Evolutionary conservation across 225 moss, liverwort and hornwort genomes (phyloP), one percentile per base, ranked within the genome.

Genomic region (Neckera pumila): DNA sequence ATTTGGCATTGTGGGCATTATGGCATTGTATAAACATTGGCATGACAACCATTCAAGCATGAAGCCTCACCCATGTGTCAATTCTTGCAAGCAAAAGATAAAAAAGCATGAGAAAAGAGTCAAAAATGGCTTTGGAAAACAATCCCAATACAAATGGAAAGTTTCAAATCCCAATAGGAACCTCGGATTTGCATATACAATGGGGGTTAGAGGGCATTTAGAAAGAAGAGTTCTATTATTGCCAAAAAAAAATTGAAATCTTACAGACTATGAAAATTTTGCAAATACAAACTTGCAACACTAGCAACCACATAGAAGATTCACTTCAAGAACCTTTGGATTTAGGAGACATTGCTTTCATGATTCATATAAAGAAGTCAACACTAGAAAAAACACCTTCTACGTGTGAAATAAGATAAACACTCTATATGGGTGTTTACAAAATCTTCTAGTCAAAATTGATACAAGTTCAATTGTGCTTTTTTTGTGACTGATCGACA

Each of bases 381-480:
- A 43, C 1, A 72, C 16, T 71, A 26, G 16, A 20, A 71, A 42
- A 40, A 14, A 40, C 0, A 15, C 40, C 25, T 40, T 70, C 8
- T 33, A 70, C 4, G 0, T 71, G 3, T 70, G 9, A 42, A 71
- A 26, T 40, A 71, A 1, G 2, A 23, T 1, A 70, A 70, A 70
- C 5, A 40, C 5, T 40, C 0, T 0, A 38, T 14, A 40, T 40
- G 8, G 4, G 14, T 2, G 3, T 70, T 40, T 40, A 21, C 12
- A 25, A 4, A 70, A 23, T 25, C 2, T 40, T 25, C 4, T 69
- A 69, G 0, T 69, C 3, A 38, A 69, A 69, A 23, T 69, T 69
- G 38, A 69, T 2, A 38, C 4, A 38, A 40, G 1, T 2, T 69
- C 23, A 69, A 23, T 7, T 40, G 38, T 23, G 3, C 7, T 69